Conservation (phyloP, 257 asterid species). For the Linaria vulgaris region DNA sequence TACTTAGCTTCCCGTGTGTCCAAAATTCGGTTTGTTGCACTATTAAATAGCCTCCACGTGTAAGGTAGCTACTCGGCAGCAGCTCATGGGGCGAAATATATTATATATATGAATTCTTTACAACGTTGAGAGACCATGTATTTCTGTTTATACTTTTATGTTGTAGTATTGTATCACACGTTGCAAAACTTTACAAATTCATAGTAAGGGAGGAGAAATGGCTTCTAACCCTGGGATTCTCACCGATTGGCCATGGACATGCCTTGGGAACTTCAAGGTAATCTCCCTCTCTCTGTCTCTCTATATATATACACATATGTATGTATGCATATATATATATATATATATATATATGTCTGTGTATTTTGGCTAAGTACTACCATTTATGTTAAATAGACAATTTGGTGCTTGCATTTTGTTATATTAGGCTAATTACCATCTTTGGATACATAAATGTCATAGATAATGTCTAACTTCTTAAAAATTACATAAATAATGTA, state of each 20-base stretch:
- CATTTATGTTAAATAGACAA: too few relatives aligned
- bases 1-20: too few relatives aligned
- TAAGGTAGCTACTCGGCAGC: conserved; percentile 22
- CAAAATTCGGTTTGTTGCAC: neutral
- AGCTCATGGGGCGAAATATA: neutral
- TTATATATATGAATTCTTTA: conserved; percentile 25
- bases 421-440: too few relatives aligned
- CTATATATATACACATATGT: neutral
- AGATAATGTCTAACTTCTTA: too few relatives aligned
- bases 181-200: too few relatives aligned
- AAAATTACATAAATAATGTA: too few relatives aligned
- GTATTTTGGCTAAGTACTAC: too few relatives aligned
- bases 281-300: neutral
- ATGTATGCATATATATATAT: neutral
- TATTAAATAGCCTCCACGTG: conserved; percentile 18
- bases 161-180: too few relatives aligned
- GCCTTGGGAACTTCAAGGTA: conserved; percentile 72
- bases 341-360: too few relatives aligned
- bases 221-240: conserved; percentile 78
- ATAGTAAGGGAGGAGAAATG: conserved; percentile 41
- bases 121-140: conserved; percentile 7
- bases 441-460: too few relatives aligned
- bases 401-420: too few relatives aligned
- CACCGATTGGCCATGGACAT: conserved; percentile 86
- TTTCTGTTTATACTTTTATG: neutral